Evolutionary conservation across 768 basidiomycete species (phyloP).

Genomic region (Tubosaeta brunneosetosa): DNA sequence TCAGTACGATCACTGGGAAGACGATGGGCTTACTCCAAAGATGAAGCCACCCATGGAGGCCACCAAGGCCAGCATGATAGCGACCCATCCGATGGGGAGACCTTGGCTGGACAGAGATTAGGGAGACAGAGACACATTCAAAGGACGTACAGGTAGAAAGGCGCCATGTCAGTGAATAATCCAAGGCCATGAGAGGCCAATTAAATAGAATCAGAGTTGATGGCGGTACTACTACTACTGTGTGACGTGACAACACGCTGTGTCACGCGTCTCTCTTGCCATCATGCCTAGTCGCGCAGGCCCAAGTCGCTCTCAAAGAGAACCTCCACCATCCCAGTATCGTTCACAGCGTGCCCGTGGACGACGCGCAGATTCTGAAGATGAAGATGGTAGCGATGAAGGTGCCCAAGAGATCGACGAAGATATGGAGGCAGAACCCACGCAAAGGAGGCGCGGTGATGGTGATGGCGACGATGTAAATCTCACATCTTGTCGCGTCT

Average conservation of each 20-base stretch:
- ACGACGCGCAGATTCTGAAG: constrained; percentile 23
- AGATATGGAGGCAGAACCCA: constrained; percentile 23
- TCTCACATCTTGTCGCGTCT: not conserved
- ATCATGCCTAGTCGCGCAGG: constrained; percentile 33
- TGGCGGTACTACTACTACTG: not conserved
- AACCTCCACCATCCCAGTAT: constrained; percentile 27
- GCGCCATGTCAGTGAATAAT: not conserved
- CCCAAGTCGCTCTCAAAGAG: constrained; percentile 30
- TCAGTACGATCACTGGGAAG: not conserved
- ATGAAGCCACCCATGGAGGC: constrained; percentile 72
- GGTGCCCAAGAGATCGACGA: constrained; percentile 23
- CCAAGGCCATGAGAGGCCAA: not conserved
- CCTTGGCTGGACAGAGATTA: constrained; percentile 38
- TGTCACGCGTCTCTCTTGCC: constrained; percentile 2
- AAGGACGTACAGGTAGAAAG: constrained; percentile 16
- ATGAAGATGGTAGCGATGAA: constrained; percentile 34
- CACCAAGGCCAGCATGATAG: constrained; percentile 62
- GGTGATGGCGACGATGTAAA: constrained; percentile 18
- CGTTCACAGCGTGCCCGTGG: constrained; percentile 25
- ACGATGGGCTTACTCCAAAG: constrained; percentile 38
- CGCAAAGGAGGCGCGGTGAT: constrained; percentile 21
- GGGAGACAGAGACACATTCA: not conserved
- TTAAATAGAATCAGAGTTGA: not conserved
- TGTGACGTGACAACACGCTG: not conserved
- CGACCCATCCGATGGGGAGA: constrained; percentile 56